These are phyloP conservation scores for Gnetum montanum DNA, from an alignment of 75 land plant genomes.

Conservation along the genomic window DNA sequence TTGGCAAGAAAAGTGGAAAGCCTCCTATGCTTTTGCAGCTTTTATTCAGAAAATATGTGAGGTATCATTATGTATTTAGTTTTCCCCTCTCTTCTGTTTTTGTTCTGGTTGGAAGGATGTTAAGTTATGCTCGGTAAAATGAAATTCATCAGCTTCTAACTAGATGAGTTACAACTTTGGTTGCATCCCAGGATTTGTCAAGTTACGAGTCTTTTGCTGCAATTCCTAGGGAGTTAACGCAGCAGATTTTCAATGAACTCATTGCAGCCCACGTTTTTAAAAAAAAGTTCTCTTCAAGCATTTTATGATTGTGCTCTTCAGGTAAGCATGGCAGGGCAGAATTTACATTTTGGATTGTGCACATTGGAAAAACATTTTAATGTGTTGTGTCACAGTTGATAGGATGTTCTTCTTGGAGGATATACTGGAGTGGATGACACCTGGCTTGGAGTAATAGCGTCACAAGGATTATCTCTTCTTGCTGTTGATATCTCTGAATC, in stretches of 20 bases:
- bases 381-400: too few species aligned
- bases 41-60: conserved; percentile 44
- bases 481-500: conserved; percentile 81
- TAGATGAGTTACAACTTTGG: not conserved
- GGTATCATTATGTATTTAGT: conserved; percentile 49
- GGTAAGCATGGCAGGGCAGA: too few species aligned
- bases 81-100: not conserved
- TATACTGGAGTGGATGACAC: conserved; percentile 73
- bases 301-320: conserved; percentile 86
- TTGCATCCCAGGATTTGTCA: conserved; percentile 39
- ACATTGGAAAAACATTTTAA: too few species aligned
- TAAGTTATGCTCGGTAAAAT: not conserved
- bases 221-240: conserved; percentile 88
- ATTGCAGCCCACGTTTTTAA: conserved; percentile 45
- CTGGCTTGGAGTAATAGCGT: conserved; percentile 84
- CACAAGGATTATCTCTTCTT: conserved; percentile 74
- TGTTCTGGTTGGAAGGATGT: conserved; percentile 1
- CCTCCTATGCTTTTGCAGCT: conserved; percentile 74
- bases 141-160: not conserved
- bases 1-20: conserved; percentile 9
- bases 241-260: conserved; percentile 84
- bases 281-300: conserved; percentile 33
- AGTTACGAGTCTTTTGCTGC: conserved; percentile 39
- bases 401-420: conserved; percentile 83
- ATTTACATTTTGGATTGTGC: too few species aligned